phyloP scores from a whole-genome alignment of 176 grass and related monocot genomes.

The Ananas comosus region DNA sequence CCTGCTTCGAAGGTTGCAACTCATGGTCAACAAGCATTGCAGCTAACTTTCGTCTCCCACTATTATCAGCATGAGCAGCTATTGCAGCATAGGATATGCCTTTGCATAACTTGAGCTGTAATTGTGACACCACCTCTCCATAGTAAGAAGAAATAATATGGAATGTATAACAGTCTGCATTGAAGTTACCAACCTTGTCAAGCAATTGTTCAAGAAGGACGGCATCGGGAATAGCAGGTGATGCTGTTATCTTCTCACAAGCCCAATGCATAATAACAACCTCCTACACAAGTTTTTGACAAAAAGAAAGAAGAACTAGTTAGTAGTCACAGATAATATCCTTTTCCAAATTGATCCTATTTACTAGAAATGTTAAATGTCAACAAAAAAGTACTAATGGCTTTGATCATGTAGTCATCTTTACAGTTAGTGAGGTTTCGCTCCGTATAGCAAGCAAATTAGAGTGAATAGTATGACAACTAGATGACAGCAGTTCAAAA shows the following conservation, averaged over 20 bases:
- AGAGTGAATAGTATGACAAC: too few relatives aligned
- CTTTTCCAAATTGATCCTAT: too few relatives aligned
- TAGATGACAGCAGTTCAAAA: too few relatives aligned
- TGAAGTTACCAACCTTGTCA: slow-evolving; percentile 60
- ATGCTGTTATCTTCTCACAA: slow-evolving; percentile 89
- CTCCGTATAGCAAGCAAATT: too few relatives aligned
- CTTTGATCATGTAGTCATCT: too few relatives aligned
- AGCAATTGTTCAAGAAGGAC: slow-evolving; percentile 80
- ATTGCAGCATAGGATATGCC: slow-evolving; percentile 95
- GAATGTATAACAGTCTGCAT: not conserved
- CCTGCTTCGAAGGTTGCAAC: slow-evolving; percentile 82
- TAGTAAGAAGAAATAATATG: not conserved
- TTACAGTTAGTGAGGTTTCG: too few relatives aligned
- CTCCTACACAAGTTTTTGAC: slow-evolving; percentile 51
- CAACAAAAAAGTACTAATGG: too few relatives aligned
- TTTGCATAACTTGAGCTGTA: slow-evolving; percentile 92
- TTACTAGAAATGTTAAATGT: too few relatives aligned
- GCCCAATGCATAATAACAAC: slow-evolving; percentile 99
- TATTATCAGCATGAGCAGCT: slow-evolving; percentile 94
- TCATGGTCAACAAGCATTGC: slow-evolving; percentile 92
- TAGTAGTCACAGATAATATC: slow-evolving; percentile 1
- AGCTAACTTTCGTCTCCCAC: slow-evolving; percentile 68
- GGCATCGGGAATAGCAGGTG: slow-evolving; percentile 63
- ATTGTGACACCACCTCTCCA: slow-evolving; percentile 20
- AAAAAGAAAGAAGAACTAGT: slow-evolving; percentile 22